Evolutionary conservation across 495 filamentous ascomycete species (phyloP).

Genomic region (Penicillium verhagenii): DNA sequence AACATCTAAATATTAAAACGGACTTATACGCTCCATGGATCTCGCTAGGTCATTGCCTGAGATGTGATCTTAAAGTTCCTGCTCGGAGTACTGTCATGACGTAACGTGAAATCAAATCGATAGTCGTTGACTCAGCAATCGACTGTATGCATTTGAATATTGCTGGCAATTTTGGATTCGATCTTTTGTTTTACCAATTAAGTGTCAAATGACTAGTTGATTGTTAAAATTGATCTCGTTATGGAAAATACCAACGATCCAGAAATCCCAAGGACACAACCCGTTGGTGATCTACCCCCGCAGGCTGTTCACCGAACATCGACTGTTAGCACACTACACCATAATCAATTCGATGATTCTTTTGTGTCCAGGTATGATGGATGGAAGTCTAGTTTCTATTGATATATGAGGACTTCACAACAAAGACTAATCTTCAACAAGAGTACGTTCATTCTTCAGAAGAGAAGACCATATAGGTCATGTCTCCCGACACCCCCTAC

Average conservation of each 20-base stretch:
- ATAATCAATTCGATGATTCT: conserved; percentile 1
- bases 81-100: neutral
- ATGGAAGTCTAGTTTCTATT: too few relatives aligned
- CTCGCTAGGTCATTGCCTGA: too few relatives aligned
- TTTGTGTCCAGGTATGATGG: neutral
- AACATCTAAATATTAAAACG: too few relatives aligned
- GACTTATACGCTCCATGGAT: too few relatives aligned
- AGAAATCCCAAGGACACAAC: neutral
- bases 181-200: too few relatives aligned
- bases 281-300: neutral
- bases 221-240: too few relatives aligned
- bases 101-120: neutral
- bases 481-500: neutral
- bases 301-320: neutral
- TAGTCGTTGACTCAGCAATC: neutral
- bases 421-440: neutral
- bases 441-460: neutral
- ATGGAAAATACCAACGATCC: neutral
- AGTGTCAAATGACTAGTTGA: too few relatives aligned
- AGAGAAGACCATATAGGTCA: neutral
- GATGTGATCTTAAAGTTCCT: too few relatives aligned
- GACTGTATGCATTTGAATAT: too few relatives aligned
- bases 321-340: neutral
- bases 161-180: too few relatives aligned
- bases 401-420: neutral